Evolutionary conservation across 352 stramenopile species (phyloP), one percentile per base, ranked within the genome.

Genomic region (Pythium scleroteichum): DNA sequence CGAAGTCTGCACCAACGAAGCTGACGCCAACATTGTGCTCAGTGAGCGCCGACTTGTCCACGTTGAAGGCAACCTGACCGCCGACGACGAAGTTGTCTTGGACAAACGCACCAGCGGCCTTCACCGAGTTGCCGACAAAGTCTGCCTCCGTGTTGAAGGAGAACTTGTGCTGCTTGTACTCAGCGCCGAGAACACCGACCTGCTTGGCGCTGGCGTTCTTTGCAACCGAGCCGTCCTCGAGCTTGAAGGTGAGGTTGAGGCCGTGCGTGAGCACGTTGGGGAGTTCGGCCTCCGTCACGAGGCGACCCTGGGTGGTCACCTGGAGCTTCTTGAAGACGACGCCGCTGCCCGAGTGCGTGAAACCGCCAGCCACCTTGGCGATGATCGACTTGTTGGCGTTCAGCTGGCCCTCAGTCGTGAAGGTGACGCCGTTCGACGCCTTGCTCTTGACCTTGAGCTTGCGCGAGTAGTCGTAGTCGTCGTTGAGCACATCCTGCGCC

Each of bases 391-490:
- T 94, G 78, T 92, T 91, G 75, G 66, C 71, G 69, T 62, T 82
- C 62, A 94, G 75, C 44, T 78, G 74, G 53, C 87, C 87, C 69
- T 95, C 87, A 19, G 87, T 95, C 46, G 87, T 94, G 72, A 95
- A 95, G 50, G 68, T 73, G 33, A 95, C 86, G 55, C 86, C 84
- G 69, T 94, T 93, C 24, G 85, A 74, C 32, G 84, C 82, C 72
- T 92, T 95, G 68, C 76, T 95, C 76, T 94, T 95, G 79, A 95
- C 79, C 77, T 95, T 95, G 61, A 95, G 79, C 87, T 95, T 95
- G 71, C 87, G 87, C 50, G 78, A 90, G 76, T 86, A 95, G 78
- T 95, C 87, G 61, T 95, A 95, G 80, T 95, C 87, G 51, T 95
- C 87, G 48, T 79, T 79, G 41, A 94, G 82, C 42, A 88, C 75